Conservation (phyloP, 116 monocot genomes). For the Papilionanthe hybrid region DNA sequence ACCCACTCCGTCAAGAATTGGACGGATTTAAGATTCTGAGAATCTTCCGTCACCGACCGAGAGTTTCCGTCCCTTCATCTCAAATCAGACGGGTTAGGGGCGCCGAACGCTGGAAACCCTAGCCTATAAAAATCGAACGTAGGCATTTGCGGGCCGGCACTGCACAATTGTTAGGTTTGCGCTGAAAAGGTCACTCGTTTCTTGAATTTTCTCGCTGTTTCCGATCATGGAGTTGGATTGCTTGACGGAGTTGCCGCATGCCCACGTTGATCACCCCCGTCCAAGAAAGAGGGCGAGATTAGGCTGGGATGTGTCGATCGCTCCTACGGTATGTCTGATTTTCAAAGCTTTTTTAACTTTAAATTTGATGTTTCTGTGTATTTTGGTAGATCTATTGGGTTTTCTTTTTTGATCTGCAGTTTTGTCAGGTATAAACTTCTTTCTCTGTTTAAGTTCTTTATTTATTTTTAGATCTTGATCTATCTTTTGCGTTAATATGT, state of each 20-base stretch:
- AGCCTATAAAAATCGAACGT: conserved; percentile 1
- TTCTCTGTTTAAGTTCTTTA: background rate
- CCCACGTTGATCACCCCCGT: conserved; percentile 36
- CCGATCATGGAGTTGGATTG: conserved; percentile 55
- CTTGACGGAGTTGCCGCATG: conserved; percentile 45
- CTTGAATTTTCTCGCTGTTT: background rate
- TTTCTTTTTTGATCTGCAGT: conserved; percentile 21
- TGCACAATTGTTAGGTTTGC: background rate
- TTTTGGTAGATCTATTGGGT: conserved; percentile 7
- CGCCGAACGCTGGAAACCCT: background rate
- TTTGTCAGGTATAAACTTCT: conserved; percentile 10
- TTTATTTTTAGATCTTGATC: background rate
- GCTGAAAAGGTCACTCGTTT: background rate
- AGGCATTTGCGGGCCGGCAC: background rate
- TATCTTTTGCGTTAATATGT: background rate
- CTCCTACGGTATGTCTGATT: conserved; percentile 30
- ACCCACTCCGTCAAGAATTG: background rate
- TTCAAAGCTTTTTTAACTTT: background rate
- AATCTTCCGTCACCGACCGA: background rate
- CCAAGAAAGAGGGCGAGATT: conserved; percentile 61
- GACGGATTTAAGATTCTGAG: background rate
- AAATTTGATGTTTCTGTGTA: background rate
- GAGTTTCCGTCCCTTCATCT: background rate
- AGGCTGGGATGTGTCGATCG: conserved; percentile 61
- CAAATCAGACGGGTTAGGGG: background rate